These are phyloP conservation scores for Cutaneotrichosporon cyanovorans DNA, from an alignment of 1,284 basidiomycete genomes.

Conservation along the genomic window DNA sequence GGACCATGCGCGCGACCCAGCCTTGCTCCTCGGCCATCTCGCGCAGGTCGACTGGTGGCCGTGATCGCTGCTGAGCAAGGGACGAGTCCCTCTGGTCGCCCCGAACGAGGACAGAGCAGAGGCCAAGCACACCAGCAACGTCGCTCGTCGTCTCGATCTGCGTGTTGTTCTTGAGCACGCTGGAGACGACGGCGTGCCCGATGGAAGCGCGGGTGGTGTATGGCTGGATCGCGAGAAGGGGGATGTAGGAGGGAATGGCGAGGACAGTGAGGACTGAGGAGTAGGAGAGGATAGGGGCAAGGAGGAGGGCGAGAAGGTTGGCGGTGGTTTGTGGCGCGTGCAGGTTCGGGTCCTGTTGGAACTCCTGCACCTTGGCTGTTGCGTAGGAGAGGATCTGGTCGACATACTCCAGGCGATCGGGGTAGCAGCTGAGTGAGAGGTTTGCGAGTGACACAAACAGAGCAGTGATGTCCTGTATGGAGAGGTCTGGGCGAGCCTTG, in stretches of 20 bases:
- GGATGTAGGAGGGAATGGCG: conserved; percentile 77
- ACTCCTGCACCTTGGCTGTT: conserved; percentile 74
- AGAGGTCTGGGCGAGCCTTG: conserved; percentile 88
- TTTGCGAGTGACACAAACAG: conserved; percentile 87
- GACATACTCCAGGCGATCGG: conserved; percentile 87
- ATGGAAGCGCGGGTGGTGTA: conserved; percentile 82
- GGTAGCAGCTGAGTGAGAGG: conserved; percentile 87
- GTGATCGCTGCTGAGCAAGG: conserved; percentile 49
- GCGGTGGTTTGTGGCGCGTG: conserved; percentile 75
- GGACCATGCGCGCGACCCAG: conserved; percentile 93
- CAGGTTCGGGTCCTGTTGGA: conserved; percentile 72
- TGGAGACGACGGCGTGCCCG: conserved; percentile 82
- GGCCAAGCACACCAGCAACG: conserved; percentile 78
- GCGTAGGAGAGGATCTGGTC: conserved; percentile 87
- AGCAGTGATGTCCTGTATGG: conserved; percentile 90
- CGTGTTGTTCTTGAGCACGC: conserved; percentile 89
- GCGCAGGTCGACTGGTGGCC: conserved; percentile 58
- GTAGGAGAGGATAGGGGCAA: conserved; percentile 88
- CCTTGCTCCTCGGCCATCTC: conserved; percentile 95
- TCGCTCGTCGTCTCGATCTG: conserved; percentile 83
- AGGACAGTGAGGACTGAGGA: conserved; percentile 87
- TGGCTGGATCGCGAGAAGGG: conserved; percentile 72
- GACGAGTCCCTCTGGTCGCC: conserved; percentile 65
- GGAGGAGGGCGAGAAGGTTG: conserved; percentile 79
- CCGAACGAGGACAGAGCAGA: conserved; percentile 81